Evolutionary conservation across 257 asterid genomes (phyloP), one percentile per base, ranked within the genome.

Genomic region (Solanum okadae): DNA sequence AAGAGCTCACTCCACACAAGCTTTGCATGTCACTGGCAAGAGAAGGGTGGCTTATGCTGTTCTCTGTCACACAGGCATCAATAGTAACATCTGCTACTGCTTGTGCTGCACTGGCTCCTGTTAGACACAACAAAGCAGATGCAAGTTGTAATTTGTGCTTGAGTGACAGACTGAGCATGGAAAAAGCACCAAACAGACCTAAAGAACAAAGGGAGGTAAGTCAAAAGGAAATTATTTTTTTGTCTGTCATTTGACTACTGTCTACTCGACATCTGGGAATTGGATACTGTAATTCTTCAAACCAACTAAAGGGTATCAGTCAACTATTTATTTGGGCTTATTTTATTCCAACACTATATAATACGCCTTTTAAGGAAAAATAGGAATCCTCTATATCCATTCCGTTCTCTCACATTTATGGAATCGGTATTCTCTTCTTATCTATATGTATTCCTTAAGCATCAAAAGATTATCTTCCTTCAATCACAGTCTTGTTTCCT

Each of bases 11-110:
- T 86, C 95, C 94, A 63, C 94, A 89, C 22, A 95, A 94, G 87
- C 93, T 94, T 75, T 94, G 98, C 93, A 94, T 94, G 86, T 95
- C 98, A 46, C 95, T 91, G 5, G 98, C 97, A 90, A 95, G 77
- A 10, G 92, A 88, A 70, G 92, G 86, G 31, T 91, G 90, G 90
- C 93, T 93, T 22, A 92, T 93, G 78, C 94, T 94, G 72, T 92
- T 92, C 76, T 93, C 90, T 3, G 97, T 95, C 89, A 94, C 92
- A 78, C 97, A 94, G 7, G 98, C 98, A 91, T 93, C 96, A 11
- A 95, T 92, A 37, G 93, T 93, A 37, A 94, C 96, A 68, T 95
- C 98, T 10, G 94, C 98, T n/a, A 94, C 90, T 20, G 96, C 96
- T 73, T 93, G 90, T 3, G 94, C 95, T 2, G 92, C 87, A 1